Base-by-base conservation (phyloP, 2,329 filamentous ascomycete genomes). In the Pochonia chlamydosporia region DNA sequence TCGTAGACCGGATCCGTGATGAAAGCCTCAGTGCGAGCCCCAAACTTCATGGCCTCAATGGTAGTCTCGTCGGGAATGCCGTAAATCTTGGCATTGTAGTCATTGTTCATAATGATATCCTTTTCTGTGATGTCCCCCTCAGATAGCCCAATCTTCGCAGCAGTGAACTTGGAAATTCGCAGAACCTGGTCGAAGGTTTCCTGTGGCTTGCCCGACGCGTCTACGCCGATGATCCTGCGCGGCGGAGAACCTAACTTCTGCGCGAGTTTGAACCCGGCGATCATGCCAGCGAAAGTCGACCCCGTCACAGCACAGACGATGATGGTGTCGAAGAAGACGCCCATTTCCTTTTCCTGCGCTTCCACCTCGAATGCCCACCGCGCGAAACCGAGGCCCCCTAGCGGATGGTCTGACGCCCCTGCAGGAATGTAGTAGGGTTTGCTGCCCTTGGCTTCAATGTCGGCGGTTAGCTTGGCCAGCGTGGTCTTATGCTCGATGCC, bases 1-100 rank as follows among this genome's bases (percentile, higher is more conserved):
- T 87, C 84, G 57, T 89, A 89, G 2, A 89, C 85, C 0, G 84
- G 85, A 59, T 89, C 85, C 0, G 84, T 88, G 52, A 89, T 85
- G 56, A 89, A 82, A 0, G 78, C 85, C 67, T 89, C 85, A 1
- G 79, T 86, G 49, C 70, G 63, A 0, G 85, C 85, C 5, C 80
- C 82, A 58, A 85, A 82, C 62, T 76, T 76, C 60, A 89, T 88
- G 0, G 84, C 84, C 26, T 81, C 81, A 43, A 84, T 73, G 1
- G 85, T 89, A 56, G 69, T 68, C 60, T 79, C 66, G 54, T 85
- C 81, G 0, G 84, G 82, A 48, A 87, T 73, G 2, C 85, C 85
- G 61, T 89, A 88, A 6, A 75, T 66, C 7, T 82, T 82, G 16
- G 75, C 85, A 61, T 87, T 82, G 59, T 85, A 89, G 26, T 40